Base-by-base conservation (phyloP, 371 early-diverging fungal genomes). In the Neoconidiobolus thromboides region DNA sequence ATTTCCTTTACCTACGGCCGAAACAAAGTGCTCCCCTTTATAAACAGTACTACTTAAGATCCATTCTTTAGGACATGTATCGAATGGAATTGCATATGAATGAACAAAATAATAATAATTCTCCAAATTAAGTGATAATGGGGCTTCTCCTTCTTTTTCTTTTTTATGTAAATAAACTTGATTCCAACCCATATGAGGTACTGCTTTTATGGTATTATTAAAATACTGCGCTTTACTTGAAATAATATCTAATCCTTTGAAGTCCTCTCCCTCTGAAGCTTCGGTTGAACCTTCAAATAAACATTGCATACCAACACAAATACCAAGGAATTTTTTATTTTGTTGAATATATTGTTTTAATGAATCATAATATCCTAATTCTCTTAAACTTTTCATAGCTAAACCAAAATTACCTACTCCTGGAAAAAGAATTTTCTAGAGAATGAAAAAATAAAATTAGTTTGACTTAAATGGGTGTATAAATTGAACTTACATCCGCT, bases 101-200 rank as follows among this genome's bases (percentile, higher is more conserved):
- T 97, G 98, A 41, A 97, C 94, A 74, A 96, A 97, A 68, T 97
- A 97, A 73, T 90, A 96, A 39, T 76, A 73, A 4, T 73, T 66
- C 0, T 70, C 72, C 26, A 72, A 64, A 40, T 73, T 70, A 41
- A 83, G 67, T 55, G 74, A 71, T 58, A 64, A 73, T 42, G 63
- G 60, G 15, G 55, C 59, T 55, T 70, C 67, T 3, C 60, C 55
- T 44, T 66, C 55, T 36, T 7, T 59, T 55, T 46, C 66, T 61
- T 37, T 64, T 63, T 57, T 80, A 73, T 9, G 70, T 65, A 36
- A 73, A 46, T 42, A 72, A 67, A 15, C 72, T 38, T 68, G 62
- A 69, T 94, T 97, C 98, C 98, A 97, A 7, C 98, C 98, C 81
- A 97, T 96, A 69, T 97, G 95, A 2, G 98, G 98, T 9, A 97